Conservation (phyloP, 257 asterid species). For the Mentha longifolia region DNA sequence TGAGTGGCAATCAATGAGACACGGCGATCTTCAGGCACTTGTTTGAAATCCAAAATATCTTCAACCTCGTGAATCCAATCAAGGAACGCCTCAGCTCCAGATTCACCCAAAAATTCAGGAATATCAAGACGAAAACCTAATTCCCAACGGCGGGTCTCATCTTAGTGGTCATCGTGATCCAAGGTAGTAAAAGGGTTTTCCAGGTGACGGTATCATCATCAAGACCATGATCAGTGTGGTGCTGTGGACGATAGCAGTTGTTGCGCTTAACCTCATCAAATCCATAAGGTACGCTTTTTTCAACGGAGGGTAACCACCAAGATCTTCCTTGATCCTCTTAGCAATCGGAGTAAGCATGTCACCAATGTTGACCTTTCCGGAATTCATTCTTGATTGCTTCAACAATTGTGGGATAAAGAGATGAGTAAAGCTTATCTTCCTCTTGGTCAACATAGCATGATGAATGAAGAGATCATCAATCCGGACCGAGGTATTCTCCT, state of each 20-base stretch:
- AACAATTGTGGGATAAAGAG: no score
- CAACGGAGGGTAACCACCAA: no score
- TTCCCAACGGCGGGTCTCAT: not conserved
- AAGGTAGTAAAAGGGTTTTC: not conserved
- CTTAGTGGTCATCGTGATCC: not conserved
- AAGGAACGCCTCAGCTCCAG: not conserved
- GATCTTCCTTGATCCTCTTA: no score
- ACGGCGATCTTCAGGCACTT: not conserved
- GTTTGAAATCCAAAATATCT: not conserved
- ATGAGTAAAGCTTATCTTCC: no score
- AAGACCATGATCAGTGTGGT: not conserved
- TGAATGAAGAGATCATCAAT: no score
- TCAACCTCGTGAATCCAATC: not conserved
- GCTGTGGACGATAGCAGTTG: not conserved
- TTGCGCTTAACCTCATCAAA: no score
- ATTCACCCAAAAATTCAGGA: not conserved
- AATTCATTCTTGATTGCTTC: no score
- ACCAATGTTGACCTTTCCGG: no score
- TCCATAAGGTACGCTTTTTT: no score
- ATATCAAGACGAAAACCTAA: not conserved
- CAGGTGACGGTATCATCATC: not conserved
- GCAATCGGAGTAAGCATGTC: no score
- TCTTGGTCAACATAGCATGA: no score
- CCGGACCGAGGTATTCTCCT: no score
- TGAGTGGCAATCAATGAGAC: not conserved